Evolutionary conservation across 2,329 filamentous ascomycete genomes (phyloP).

Genomic region (Aspergillus clavatus): DNA sequence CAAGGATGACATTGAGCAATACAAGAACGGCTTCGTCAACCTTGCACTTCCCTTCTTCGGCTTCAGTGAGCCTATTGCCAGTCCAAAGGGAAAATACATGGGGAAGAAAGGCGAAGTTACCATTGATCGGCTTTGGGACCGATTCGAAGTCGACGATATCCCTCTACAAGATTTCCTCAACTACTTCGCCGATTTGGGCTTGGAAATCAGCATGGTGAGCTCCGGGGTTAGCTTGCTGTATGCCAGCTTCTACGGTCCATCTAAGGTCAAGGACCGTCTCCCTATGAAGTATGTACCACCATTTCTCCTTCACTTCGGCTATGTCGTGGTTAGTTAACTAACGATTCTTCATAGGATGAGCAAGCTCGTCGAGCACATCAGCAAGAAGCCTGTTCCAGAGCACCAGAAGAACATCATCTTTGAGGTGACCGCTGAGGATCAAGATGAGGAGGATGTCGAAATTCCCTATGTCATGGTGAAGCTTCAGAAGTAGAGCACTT

Average conservation of each 20-base stretch:
- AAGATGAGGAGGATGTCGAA: constrained; percentile 87
- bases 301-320: neutral
- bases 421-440: constrained; percentile 88
- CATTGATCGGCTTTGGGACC: constrained; percentile 96
- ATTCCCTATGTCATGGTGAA: constrained; percentile 94
- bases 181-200: constrained; percentile 72
- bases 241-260: constrained; percentile 82
- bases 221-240: constrained; percentile 95
- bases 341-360: constrained; percentile 61
- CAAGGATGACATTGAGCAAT: constrained; percentile 94
- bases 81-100: constrained; percentile 85
- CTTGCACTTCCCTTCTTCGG: constrained; percentile 94
- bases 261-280: constrained; percentile 77
- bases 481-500: constrained; percentile 43
- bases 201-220: constrained; percentile 87
- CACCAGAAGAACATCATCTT: constrained; percentile 97
- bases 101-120: constrained; percentile 70
- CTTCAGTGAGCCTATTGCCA: constrained; percentile 93
- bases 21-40: constrained; percentile 99
- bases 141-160: constrained; percentile 84
- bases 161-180: constrained; percentile 79
- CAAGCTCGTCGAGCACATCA: constrained; percentile 79
- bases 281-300: constrained; percentile 57
- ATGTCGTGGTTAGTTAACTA: constrained; percentile 16
- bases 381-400: constrained; percentile 82